Evolutionary conservation across 2,329 filamentous ascomycete species (phyloP), one percentile per base, ranked within the genome.

Genomic region (Saccharata proteae): DNA sequence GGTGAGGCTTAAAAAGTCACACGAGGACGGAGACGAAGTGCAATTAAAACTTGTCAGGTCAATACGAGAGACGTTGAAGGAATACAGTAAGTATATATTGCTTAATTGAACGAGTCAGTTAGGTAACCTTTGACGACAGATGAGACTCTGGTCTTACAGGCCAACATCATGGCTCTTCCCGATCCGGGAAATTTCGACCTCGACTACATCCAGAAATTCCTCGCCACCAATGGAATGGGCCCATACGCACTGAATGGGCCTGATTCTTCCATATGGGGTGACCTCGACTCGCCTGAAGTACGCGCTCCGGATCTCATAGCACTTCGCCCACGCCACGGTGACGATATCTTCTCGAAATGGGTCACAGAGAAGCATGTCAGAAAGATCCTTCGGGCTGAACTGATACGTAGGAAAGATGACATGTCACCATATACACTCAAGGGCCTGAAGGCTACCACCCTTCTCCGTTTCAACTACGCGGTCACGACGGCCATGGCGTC

Each of bases 121-220:
- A 21, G 19, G 19, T 7, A 7, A 21, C 13, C 16, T 34, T 9
- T 18, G 6, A 30, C 11, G 5, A 13, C 13, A 40, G 34, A 37
- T 16, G n/a, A 30, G 3, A 36, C 32, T 3, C 19, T 42, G 6
- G 21, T 40, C 4, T 38, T 38, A 20, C 32, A 40, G 13, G 16
- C 35, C n/a, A 25, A 21, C 4, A 35, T 42, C 5, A 32, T 35
- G 8, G 19, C 31, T 2, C 30, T 36, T 22, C 12, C 24, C 3
- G 26, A 32, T 6, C 38, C 40, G 3, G 32, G 24, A 6, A 23
- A 24, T 2, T 36, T 13, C 3, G 40, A 43, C 13, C 15, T 43
- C 9, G 16, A 21, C 5, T 27, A 39, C 19, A 32, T 43, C 6
- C 40, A 43, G 13, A 20, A 36, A 3, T 38, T 30, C 25, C 26